A percentile compares a stretch with the other conserved stretches of the same genome.
phyloP scores from a whole-genome alignment of 192 early-diverging fungal genomes.

The Coemansia sp. region DNA sequence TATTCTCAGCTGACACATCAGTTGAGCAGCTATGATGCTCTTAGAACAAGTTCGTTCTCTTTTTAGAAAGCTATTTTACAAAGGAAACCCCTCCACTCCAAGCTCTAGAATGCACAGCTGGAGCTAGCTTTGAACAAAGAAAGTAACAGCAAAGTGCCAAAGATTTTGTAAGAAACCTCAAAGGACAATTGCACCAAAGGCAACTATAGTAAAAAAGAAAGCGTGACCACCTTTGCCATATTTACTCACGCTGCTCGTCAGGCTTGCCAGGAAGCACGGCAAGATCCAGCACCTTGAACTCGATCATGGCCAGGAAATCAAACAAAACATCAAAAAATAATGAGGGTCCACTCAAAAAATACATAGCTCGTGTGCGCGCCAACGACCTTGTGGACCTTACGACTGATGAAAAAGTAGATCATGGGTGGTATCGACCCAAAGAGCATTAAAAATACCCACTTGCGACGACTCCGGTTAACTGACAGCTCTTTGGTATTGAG shows the following conservation, averaged over 20 bases:
- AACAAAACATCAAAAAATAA: constrained; percentile 78
- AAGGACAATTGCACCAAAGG: background rate
- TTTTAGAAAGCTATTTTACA: background rate
- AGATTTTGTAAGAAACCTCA: background rate
- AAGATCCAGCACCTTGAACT: constrained; percentile 62
- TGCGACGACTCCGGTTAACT: constrained; percentile 54
- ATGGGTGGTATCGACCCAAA: constrained; percentile 74
- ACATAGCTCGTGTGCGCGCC: constrained; percentile 81
- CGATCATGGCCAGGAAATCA: constrained; percentile 71
- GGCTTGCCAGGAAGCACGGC: constrained; percentile 42
- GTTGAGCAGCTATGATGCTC: background rate
- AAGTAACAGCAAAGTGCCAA: background rate
- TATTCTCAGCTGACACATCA: background rate
- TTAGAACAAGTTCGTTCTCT: background rate
- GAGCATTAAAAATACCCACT: constrained; percentile 61
- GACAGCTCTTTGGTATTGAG: constrained; percentile 36
- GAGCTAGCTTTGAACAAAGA: background rate
- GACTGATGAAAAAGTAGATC: constrained; percentile 77
- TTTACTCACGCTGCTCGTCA: constrained; percentile 35
- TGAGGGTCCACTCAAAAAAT: constrained; percentile 84
- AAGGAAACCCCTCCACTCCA: background rate
- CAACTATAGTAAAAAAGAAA: background rate
- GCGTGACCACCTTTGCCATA: background rate
- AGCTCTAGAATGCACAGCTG: background rate
- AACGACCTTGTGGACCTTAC: constrained; percentile 72